These are phyloP conservation scores for Lasiodiplodia gonubiensis DNA, from an alignment of 2,329 filamentous ascomycete species.

Conservation along the genomic window DNA sequence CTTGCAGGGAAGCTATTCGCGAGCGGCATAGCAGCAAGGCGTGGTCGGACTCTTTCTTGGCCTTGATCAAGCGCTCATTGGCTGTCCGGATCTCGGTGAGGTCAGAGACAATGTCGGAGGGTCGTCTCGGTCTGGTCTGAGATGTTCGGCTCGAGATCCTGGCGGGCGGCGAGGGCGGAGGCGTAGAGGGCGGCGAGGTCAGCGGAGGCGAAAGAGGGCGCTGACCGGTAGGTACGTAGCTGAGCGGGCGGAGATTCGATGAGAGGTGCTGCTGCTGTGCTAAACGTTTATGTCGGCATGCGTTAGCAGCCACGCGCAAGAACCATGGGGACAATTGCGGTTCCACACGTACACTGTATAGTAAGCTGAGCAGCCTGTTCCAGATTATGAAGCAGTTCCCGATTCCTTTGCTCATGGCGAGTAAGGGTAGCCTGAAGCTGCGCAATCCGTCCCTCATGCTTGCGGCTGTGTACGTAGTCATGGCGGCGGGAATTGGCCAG, in stretches of 20 bases:
- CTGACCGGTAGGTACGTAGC: constrained; percentile 7
- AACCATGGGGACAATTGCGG: constrained; percentile 11
- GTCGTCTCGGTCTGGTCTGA: not conserved
- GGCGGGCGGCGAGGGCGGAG: constrained; percentile 29
- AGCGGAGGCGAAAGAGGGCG: constrained; percentile 19
- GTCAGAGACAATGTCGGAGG: constrained; percentile 23
- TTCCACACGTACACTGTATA: constrained; percentile 40
- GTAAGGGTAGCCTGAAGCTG: constrained; percentile 39
- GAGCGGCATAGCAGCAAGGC: constrained; percentile 44
- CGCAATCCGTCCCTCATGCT: constrained; percentile 37
- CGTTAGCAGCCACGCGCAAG: constrained; percentile 19
- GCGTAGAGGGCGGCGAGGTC: constrained; percentile 26
- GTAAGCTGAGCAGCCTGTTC: constrained; percentile 44
- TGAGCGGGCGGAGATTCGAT: constrained; percentile 4
- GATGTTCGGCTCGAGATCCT: constrained; percentile 23
- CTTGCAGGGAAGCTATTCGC: constrained; percentile 40
- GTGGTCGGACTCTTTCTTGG: constrained; percentile 45
- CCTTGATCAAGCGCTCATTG: constrained; percentile 43
- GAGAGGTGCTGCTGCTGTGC: constrained; percentile 20
- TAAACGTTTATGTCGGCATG: constrained; percentile 26
- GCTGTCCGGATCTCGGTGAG: constrained; percentile 40
- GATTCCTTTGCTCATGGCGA: constrained; percentile 44
- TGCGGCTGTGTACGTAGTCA: constrained; percentile 40
- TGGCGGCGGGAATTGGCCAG: constrained; percentile 41
- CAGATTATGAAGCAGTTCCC: constrained; percentile 44